Conservation (phyloP, 805 yeast genomes). For the Metschnikowia drakensbergensis region DNA sequence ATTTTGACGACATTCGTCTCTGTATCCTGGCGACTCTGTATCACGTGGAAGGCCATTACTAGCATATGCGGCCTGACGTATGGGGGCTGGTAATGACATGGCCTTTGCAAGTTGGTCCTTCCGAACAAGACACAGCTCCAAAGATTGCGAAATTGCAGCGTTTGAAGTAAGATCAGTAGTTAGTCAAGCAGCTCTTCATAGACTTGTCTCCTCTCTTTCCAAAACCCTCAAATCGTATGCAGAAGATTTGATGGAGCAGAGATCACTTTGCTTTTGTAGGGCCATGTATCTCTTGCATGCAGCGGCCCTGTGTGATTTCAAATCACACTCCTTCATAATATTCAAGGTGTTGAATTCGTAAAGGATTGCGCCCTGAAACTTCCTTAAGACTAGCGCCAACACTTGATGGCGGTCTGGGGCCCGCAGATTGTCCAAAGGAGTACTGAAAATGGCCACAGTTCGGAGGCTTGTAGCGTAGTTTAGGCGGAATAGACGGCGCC, state of each 20-base stretch:
- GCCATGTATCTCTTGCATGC: conserved; percentile 4
- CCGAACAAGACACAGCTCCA: too few relatives aligned
- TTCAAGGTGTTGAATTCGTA: conserved; percentile 21
- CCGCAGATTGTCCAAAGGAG: conserved; percentile 8
- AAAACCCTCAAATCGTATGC: conserved; percentile 4
- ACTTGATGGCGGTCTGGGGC: conserved; percentile 8
- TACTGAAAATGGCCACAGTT: conserved; percentile 7
- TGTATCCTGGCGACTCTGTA: too few relatives aligned
- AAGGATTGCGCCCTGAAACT: conserved; percentile 15
- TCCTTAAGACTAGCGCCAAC: conserved; percentile 10
- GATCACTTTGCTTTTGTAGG: background rate
- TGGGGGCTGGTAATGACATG: too few relatives aligned
- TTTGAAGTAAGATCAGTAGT: too few relatives aligned
- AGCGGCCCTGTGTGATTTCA: conserved; percentile 1
- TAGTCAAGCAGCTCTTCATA: too few relatives aligned
- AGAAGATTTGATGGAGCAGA: conserved; percentile 5
- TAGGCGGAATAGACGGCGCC: conserved; percentile 22
- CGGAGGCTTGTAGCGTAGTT: conserved; percentile 16
- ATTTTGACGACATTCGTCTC: too few relatives aligned
- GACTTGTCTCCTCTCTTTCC: background rate
- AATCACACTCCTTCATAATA: conserved; percentile 19
- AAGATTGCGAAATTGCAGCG: too few relatives aligned
- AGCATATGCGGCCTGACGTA: too few relatives aligned
- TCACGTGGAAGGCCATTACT: too few relatives aligned
- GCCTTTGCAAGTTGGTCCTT: too few relatives aligned